Conservation (phyloP, 495 filamentous ascomycete species). For the Xylaria nigripes region DNA sequence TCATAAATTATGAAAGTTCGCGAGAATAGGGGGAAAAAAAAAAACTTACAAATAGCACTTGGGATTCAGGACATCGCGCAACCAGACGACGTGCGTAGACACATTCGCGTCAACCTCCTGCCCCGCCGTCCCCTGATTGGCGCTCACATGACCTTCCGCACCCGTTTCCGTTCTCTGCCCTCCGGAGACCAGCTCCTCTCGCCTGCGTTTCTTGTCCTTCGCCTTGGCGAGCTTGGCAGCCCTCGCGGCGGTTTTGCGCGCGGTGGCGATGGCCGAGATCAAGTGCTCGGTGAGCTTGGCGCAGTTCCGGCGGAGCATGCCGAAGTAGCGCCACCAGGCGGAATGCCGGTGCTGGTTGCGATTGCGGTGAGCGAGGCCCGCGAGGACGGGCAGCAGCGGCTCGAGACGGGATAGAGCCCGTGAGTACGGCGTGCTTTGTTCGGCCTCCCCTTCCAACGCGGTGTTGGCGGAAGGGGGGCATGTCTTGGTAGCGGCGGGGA, state of each 20-base stretch:
- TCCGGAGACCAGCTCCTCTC: constrained; percentile 7
- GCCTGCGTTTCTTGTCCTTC: constrained; percentile 10
- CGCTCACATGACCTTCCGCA: background rate
- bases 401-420: constrained; percentile 20
- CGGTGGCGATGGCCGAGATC: constrained; percentile 13
- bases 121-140: background rate
- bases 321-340: constrained; percentile 67
- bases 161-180: background rate
- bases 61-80: constrained; percentile 28
- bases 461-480: background rate
- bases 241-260: constrained; percentile 4
- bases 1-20: too few relatives aligned
- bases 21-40: background rate
- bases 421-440: background rate
- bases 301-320: constrained; percentile 55
- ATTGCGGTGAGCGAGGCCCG: constrained; percentile 66
- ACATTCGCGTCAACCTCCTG: background rate
- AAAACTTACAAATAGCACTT: constrained; percentile 24
- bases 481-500: background rate
- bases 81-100: constrained; percentile 22
- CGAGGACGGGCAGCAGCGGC: constrained; percentile 41
- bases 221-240: constrained; percentile 6
- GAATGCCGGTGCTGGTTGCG: constrained; percentile 68
- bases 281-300: constrained; percentile 42
- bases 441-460: background rate